phyloP scores from a whole-genome alignment of 805 yeast species.

The Wickerhamomyces kurtzmanii region DNA sequence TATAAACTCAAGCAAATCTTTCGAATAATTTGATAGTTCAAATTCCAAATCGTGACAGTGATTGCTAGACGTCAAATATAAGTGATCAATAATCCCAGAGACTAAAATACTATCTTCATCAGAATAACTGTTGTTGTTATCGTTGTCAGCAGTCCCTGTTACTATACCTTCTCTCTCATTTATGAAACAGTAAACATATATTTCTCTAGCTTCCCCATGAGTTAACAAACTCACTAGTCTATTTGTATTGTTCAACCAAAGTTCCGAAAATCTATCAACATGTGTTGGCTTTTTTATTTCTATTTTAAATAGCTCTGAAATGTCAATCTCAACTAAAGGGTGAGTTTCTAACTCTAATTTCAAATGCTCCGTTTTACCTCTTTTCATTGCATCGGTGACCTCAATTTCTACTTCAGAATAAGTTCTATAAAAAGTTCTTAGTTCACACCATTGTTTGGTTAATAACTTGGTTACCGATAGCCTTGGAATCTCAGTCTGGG shows the following conservation, averaged over 20 bases:
- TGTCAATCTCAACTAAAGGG: slow-evolving; percentile 15
- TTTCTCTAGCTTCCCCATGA: slow-evolving; percentile 51
- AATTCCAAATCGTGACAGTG: slow-evolving; percentile 3
- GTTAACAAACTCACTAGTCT: slow-evolving; percentile 31
- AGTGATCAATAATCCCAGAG: slow-evolving; percentile 57
- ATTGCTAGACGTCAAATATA: slow-evolving; percentile 15
- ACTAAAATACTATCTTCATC: slow-evolving; percentile 29
- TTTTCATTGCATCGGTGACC: slow-evolving; percentile 28
- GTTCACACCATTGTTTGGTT: slow-evolving; percentile 61
- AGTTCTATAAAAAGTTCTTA: slow-evolving; percentile 40
- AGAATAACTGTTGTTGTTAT: slow-evolving; percentile 5
- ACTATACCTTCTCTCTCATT: slow-evolving; percentile 1
- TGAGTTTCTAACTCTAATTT: slow-evolving; percentile 38
- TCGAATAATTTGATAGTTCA: slow-evolving; percentile 2
- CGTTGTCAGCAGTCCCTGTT: slow-evolving; percentile 6
- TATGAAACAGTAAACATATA: slow-evolving; percentile 30
- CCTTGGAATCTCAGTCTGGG: no score
- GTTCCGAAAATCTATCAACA: slow-evolving; percentile 15
- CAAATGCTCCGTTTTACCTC: slow-evolving; percentile 40
- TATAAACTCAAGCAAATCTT: slow-evolving; percentile 7
- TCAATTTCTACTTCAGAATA: slow-evolving; percentile 31
- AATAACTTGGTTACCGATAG: slow-evolving; percentile 52
- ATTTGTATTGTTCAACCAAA: slow-evolving; percentile 32
- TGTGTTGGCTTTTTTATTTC: slow-evolving; percentile 8
- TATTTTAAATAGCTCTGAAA: slow-evolving; percentile 7